These are phyloP conservation scores for Mollisia scopiformis DNA, from an alignment of 2,329 filamentous ascomycete species.

Conservation along the genomic window DNA sequence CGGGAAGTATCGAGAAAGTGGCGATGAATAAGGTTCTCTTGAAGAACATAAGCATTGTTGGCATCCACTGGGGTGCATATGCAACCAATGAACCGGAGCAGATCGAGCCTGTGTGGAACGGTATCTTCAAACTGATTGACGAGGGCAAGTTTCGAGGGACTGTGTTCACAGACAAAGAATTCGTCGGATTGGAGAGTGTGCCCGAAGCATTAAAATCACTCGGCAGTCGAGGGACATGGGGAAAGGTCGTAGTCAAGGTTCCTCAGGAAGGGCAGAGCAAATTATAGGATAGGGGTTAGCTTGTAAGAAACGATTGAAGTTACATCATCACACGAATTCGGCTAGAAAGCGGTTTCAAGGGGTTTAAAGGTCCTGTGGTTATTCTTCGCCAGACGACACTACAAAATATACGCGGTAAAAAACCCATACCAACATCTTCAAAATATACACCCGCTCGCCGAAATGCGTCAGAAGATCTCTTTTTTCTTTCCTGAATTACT, in stretches of 20 bases:
- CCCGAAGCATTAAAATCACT: constrained; percentile 77
- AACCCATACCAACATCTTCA: background rate
- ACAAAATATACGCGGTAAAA: constrained; percentile 10
- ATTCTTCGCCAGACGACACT: constrained; percentile 10
- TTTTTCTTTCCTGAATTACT: background rate
- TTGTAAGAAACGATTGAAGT: background rate
- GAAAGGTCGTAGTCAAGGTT: constrained; percentile 91
- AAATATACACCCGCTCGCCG: constrained; percentile 16
- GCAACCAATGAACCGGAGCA: constrained; percentile 70
- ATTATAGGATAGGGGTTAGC: constrained; percentile 14
- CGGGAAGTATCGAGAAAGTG: constrained; percentile 85
- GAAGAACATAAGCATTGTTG: constrained; percentile 91
- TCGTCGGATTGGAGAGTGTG: constrained; percentile 79
- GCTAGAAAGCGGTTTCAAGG: constrained; percentile 1
- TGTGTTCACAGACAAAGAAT: constrained; percentile 79
- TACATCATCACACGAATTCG: background rate
- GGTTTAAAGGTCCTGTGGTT: background rate
- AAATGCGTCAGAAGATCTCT: constrained; percentile 13
- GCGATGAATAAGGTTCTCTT: constrained; percentile 89
- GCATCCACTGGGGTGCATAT: constrained; percentile 92
- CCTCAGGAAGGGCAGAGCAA: constrained; percentile 66
- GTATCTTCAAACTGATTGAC: constrained; percentile 76
- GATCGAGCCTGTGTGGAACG: constrained; percentile 77
- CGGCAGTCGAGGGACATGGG: constrained; percentile 85
- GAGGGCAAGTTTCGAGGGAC: constrained; percentile 81